Percentiles rank a stretch among this genome's conserved stretches.
Evolutionary conservation across 345 rosid species (phyloP).

Genomic region (Eucalyptus coolabah): DNA sequence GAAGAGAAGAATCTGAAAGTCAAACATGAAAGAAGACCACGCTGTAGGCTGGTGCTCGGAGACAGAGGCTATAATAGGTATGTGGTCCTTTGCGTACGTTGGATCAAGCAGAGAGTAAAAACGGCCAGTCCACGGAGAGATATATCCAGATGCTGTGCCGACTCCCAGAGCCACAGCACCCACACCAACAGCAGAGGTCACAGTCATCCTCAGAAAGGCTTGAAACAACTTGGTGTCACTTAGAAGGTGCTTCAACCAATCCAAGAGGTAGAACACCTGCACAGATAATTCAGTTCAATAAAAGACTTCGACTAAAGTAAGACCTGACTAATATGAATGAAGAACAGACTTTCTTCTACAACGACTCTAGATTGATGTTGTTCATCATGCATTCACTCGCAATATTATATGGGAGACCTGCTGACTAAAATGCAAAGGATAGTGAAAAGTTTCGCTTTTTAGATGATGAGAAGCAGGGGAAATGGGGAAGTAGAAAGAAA

Average conservation of each 20-base stretch:
- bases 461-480: not conserved
- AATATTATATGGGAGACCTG: not conserved
- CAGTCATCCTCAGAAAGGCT: constrained; percentile 80
- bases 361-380: not conserved
- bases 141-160: constrained; percentile 93
- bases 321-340: not conserved
- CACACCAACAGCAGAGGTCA: constrained; percentile 56
- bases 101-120: constrained; percentile 96
- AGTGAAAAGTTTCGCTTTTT: not conserved
- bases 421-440: not conserved
- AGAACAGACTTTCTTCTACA: not conserved
- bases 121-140: constrained; percentile 99
- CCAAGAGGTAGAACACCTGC: constrained; percentile 91
- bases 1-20: constrained; percentile 90
- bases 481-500: not conserved
- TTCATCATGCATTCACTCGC: not conserved
- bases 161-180: constrained; percentile 77
- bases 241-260: constrained; percentile 84
- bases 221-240: constrained; percentile 77
- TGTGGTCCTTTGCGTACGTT: constrained; percentile 96
- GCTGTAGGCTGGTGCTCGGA: constrained; percentile 99
- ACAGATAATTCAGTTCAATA: not conserved
- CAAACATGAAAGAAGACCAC: constrained; percentile 99
- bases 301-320: not conserved
- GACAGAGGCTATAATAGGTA: constrained; percentile 97